A percentile compares a stretch with the other conserved stretches of the same genome.
Conservation (phyloP, 441 rosid genomes). For the Omphalea diandra region DNA sequence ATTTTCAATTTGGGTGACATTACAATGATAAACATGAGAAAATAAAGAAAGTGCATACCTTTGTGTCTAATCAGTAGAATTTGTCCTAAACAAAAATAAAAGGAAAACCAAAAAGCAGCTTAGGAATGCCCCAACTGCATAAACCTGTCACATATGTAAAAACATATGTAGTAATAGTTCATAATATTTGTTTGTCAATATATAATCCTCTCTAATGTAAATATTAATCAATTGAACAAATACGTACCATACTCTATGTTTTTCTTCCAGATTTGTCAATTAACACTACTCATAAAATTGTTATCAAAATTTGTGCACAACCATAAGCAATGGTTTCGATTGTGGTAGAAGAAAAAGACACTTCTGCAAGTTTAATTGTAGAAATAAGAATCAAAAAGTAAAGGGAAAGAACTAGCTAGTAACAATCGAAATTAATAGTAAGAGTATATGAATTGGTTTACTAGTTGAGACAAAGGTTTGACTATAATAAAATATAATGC, state of each 20-base stretch:
- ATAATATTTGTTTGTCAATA: not conserved
- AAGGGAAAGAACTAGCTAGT: conserved; percentile 6
- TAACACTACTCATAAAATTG: conserved; percentile 64
- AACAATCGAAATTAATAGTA: not conserved
- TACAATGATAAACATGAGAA: not conserved
- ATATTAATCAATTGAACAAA: too few species aligned
- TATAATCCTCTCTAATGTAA: not conserved
- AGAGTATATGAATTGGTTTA: conserved; percentile 26
- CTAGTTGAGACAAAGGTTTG: conserved; percentile 84
- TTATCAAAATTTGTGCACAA: conserved; percentile 69
- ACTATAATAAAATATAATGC: conserved; percentile 77
- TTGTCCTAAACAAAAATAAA: too few species aligned
- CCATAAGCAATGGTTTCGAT: conserved; percentile 12
- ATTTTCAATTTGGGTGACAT: not conserved
- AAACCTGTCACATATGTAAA: conserved; percentile 43
- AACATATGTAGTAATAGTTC: not conserved
- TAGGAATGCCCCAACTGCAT: conserved; percentile 69
- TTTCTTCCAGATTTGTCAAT: conserved; percentile 85
- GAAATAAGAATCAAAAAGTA: not conserved
- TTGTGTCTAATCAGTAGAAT: not conserved
- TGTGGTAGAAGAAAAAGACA: conserved; percentile 30
- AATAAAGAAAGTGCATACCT: not conserved
- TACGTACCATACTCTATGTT: conserved; percentile 75
- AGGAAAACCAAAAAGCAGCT: conserved; percentile 66
- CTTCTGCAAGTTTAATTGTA: conserved; percentile 44